A percentile compares a stretch with the other conserved stretches of the same genome.
These are phyloP conservation scores for Smallanthus sonchifolius DNA, from an alignment of 129 eudicot species.

Conservation along the genomic window DNA sequence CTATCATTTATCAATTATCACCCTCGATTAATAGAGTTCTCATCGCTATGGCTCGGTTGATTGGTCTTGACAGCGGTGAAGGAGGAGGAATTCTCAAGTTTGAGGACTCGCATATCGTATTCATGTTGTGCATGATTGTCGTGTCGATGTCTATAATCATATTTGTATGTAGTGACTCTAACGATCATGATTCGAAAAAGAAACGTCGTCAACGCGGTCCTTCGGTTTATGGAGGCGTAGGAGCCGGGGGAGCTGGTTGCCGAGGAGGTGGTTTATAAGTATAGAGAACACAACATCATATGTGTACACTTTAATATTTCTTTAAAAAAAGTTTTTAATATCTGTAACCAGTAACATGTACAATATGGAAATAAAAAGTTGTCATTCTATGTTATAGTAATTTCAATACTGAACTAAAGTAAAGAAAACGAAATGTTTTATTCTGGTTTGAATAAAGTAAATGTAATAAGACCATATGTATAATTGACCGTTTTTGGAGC, in stretches of 20 bases:
- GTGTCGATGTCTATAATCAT: conserved; percentile 25
- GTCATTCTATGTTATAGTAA: no score
- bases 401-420: no score
- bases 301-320: no score
- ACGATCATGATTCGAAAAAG: background rate
- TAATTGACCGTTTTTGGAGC: no score
- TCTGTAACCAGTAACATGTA: no score
- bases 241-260: background rate
- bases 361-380: no score
- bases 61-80: background rate
- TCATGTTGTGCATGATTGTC: conserved; percentile 21
- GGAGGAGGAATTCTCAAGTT: background rate
- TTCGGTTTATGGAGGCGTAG: conserved; percentile 8
- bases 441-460: no score
- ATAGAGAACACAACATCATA: background rate
- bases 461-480: no score
- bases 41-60: conserved; percentile 4
- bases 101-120: conserved; percentile 21
- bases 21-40: background rate
- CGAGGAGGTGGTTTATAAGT: conserved; percentile 9
- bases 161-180: conserved; percentile 22
- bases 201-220: background rate
- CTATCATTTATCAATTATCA: no score
- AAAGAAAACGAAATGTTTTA: no score
- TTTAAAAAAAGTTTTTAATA: no score